Base-by-base conservation (phyloP, 306 rosid species). In the Hylodesmum podocarpum region DNA sequence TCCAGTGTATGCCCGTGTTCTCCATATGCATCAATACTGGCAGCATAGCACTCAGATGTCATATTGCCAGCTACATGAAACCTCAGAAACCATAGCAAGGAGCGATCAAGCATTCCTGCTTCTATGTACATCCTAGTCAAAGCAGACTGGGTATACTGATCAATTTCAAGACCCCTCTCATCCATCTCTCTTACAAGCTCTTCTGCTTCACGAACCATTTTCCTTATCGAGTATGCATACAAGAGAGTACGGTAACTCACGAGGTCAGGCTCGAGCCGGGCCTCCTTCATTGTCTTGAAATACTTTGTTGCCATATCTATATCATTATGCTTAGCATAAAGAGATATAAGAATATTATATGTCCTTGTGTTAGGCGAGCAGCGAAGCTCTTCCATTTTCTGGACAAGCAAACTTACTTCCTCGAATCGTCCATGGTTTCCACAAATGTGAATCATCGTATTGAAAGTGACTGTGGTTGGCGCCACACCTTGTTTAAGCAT, bases 371-470 rank as follows among this genome's bases (percentile, higher is more conserved):
- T 81, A 0, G 95, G 93, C 50, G 84, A 82, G 78, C 96, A 88
- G 25, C 66, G 84, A 33, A 92, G 84, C 81, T 89, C 97, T 80
- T 90, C 98, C 98, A 94, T 94, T 75, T 87, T 94, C 73, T 51
- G 86, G 76, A 92, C 77, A 22, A 94, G 91, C 8, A 81, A 88
- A 55, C 70, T 65, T 58, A 89, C 95, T 87, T 94, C 97, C 66
- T 88, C 88, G 27, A 92, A 85, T 28, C 29, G 83, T 64, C 91
- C 97, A 73, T 92, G 89, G 85, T 89, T 94, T 33, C 98, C 97
- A 77, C 95, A 91, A 67, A 94, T 89, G 83, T 92, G 97, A 84
- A 94, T 94, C 88, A 92, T 90, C 28, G 98, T 92, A 82, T 94
- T 94, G 88, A 94, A 94, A 57, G 98, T 94, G 75, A 94, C 97